phyloP scores from a whole-genome alignment of 2,329 filamentous ascomycete species.

The Esteya vermicola region DNA sequence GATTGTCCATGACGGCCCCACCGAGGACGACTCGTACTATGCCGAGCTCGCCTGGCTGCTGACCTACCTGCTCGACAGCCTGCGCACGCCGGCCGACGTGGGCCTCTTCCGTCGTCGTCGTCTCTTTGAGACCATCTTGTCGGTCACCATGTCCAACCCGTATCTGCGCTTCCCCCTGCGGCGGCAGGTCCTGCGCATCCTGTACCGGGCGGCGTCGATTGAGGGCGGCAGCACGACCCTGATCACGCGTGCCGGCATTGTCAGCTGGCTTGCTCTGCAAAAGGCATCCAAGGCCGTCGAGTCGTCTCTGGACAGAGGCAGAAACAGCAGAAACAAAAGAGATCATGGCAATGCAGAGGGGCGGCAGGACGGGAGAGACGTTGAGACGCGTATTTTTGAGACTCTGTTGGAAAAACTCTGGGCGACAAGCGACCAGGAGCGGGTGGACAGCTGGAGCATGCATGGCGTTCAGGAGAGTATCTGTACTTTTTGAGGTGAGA shows the following conservation, averaged over 20 bases:
- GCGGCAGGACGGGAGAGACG: conserved; percentile 6
- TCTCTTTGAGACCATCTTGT: conserved; percentile 63
- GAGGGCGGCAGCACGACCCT: conserved; percentile 66
- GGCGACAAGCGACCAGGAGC: conserved; percentile 52
- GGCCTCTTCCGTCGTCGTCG: conserved; percentile 44
- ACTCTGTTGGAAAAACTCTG: conserved; percentile 44
- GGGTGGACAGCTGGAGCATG: conserved; percentile 52
- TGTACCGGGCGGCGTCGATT: conserved; percentile 54
- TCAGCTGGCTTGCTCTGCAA: conserved; percentile 61
- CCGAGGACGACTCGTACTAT: conserved; percentile 58
- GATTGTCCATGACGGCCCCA: conserved; percentile 50
- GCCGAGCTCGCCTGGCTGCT: conserved; percentile 64
- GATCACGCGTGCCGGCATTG: conserved; percentile 57
- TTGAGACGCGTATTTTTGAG: conserved; percentile 34
- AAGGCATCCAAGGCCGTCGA: conserved; percentile 18
- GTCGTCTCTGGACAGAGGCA: too few species aligned
- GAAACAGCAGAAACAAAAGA: too few species aligned
- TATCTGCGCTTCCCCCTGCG: conserved; percentile 45
- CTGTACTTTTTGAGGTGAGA: background rate
- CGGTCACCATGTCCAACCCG: conserved; percentile 53
- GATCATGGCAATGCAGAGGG: too few species aligned
- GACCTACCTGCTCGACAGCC: conserved; percentile 51
- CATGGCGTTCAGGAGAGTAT: conserved; percentile 20
- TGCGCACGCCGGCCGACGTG: conserved; percentile 46
- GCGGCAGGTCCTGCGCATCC: conserved; percentile 43